A percentile compares a stretch with the other conserved stretches of the same genome.
phyloP scores from a whole-genome alignment of 1,284 basidiomycete species.

The Rhodotorula sp. region DNA sequence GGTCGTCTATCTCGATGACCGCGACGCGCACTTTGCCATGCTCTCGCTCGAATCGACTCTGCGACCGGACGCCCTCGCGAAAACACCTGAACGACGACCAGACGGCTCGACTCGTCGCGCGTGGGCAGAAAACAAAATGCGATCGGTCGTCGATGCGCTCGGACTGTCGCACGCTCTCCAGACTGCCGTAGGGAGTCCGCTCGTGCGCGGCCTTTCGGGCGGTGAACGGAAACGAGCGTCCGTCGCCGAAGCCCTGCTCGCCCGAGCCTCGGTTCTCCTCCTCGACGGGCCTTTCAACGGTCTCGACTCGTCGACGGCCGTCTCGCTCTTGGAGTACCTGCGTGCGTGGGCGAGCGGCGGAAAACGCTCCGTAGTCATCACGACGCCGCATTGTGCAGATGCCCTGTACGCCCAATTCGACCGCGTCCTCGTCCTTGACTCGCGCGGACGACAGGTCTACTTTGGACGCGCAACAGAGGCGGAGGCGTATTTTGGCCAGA shows the following conservation, averaged over 20 bases:
- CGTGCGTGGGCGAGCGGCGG: conserved; percentile 59
- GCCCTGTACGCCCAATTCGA: conserved; percentile 59
- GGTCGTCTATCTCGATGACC: conserved; percentile 53
- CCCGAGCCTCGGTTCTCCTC: conserved; percentile 50
- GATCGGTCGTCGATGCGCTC: conserved; percentile 49
- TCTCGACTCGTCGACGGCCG: conserved; percentile 62
- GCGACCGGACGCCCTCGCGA: conserved; percentile 51
- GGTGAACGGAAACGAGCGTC: conserved; percentile 57
- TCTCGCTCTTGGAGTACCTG: conserved; percentile 59
- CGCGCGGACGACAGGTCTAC: conserved; percentile 72
- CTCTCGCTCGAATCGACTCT: conserved; percentile 61
- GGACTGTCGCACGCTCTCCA: conserved; percentile 57
- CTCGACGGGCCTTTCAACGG: conserved; percentile 65
- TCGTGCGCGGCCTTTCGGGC: conserved; percentile 61
- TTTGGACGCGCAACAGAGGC: conserved; percentile 72
- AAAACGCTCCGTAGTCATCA: conserved; percentile 53
- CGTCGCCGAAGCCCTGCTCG: conserved; percentile 56
- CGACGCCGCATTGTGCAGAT: conserved; percentile 63
- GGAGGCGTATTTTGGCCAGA: conserved; percentile 70
- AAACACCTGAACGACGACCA: conserved; percentile 51
- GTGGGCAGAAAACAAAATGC: conserved; percentile 56
- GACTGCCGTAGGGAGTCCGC: conserved; percentile 59
- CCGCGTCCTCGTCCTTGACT: conserved; percentile 66
- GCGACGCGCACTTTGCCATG: conserved; percentile 64
- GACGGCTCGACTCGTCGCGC: conserved; percentile 55